phyloP scores from a whole-genome alignment of 176 grass and related monocot genomes.

The Avena insularis region DNA sequence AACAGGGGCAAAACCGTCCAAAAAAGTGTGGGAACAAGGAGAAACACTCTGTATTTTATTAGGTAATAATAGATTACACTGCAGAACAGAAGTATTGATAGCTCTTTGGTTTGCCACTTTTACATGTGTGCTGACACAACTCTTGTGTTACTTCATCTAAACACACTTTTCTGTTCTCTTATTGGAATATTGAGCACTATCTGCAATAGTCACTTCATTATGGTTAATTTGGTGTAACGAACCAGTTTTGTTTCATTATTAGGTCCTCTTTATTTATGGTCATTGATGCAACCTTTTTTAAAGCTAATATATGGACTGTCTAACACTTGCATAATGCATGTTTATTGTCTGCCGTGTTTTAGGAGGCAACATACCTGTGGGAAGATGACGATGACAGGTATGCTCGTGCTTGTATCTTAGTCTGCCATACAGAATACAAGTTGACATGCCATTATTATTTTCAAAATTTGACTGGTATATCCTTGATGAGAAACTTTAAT shows the following conservation, averaged over 20 bases:
- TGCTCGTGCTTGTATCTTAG: slow-evolving; percentile 28
- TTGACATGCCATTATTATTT: not conserved
- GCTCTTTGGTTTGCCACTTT: not conserved
- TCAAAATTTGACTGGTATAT: slow-evolving; percentile 6
- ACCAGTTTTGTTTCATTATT: not conserved
- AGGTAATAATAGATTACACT: not conserved
- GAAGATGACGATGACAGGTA: slow-evolving; percentile 99
- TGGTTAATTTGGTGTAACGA: slow-evolving; percentile 30
- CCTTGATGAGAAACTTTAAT: slow-evolving; percentile 18
- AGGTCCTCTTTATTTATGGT: not conserved
- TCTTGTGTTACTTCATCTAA: not conserved
- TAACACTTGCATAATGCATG: slow-evolving; percentile 7
- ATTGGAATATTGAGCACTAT: slow-evolving; percentile 17
- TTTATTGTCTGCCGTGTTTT: slow-evolving; percentile 44
- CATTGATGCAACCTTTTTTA: slow-evolving; percentile 21
- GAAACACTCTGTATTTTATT: too few relatives aligned
- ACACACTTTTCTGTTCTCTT: not conserved
- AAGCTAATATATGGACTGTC: slow-evolving; percentile 37
- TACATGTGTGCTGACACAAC: slow-evolving; percentile 5
- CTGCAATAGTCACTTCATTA: not conserved
- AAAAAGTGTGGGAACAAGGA: too few relatives aligned
- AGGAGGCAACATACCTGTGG: slow-evolving; percentile 95
- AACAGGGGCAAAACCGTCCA: too few relatives aligned
- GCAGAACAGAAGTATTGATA: not conserved
- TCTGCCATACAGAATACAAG: not conserved